Evolutionary conservation across 176 grass and related monocot genomes (phyloP), one percentile per base, ranked within the genome.

Genomic region (Pontederia paniculata): DNA sequence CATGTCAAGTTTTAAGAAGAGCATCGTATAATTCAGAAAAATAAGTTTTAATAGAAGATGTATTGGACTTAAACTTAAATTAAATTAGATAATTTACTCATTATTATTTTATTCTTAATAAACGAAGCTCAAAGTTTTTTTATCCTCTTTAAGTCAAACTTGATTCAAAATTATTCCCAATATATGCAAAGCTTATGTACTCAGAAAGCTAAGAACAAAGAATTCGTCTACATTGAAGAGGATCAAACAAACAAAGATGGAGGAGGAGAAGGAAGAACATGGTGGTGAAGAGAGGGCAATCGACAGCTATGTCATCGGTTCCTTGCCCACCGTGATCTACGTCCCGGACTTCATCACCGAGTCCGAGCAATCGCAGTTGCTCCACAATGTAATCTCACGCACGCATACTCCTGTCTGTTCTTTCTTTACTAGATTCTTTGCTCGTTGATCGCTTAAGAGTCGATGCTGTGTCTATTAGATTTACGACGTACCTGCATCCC

Each of bases 291-390:
- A 19, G 15, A 13, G 53, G 45, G 56, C 56, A 16, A 61, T 89
- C 23, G 54, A 46, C 0, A 74, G 74, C 12, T 77, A 74, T 64
- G 17, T 74, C 3, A 45, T 89, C 3, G 80, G 80, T 7, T 58
- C 65, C 45, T 67, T 88, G 10, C 83, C 80, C 9, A 87, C 77
- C 11, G 0, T 90, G 23, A 43, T 79, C 63, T 97, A 90, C 64
- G 65, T 97, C 31, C 91, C 91, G 20, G 65, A 67, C 52, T 90
- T 97, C 86, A 70, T 90, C 72, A 68, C 86, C 54, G 17, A 67
- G 48, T 44, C 68, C 52, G 86, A 97, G 76, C 91, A 90, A 48
- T 52, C 77, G 42, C 73, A 79, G 60, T 74, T 97, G 43, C 80
- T 97, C 70, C 77, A 90, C 69, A 74, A 83, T 45, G 85, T 96